Base-by-base conservation (phyloP, 2,329 filamentous ascomycete genomes). In the Ophiostoma novo-ulmi region DNA sequence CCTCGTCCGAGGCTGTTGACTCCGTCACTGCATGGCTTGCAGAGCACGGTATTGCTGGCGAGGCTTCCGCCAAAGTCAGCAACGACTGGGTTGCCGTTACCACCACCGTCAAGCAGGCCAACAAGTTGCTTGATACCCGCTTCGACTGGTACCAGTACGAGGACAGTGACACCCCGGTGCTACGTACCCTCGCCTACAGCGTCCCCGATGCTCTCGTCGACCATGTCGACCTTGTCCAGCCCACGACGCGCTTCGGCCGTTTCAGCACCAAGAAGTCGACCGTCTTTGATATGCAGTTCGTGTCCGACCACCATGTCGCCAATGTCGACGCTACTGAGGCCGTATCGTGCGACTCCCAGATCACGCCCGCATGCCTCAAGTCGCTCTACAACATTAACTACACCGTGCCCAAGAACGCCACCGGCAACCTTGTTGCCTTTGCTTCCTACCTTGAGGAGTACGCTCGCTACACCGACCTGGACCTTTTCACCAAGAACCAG, bases 61-160 rank as follows among this genome's bases (percentile, higher is more conserved):
- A n/a, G 20, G 26, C 22, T 5, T 58, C 52, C 8, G 63, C 63
- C 3, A 78, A 80, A 3, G 81, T 88, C 20, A 79, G 85, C 67
- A 80, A 85, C 71, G 84, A 89, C 76, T 90, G 88, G 88, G 81
- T 91, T 75, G 85, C 83, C 73, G 87, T 91, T 75, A 79, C 80
- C 67, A 82, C 83, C 3, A 82, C 82, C 1, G 82, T 86, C 3
- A 77, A 78, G 55, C 80, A 82, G 63, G 87, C 88, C 5, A 84
- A 88, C 71, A 76, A 78, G 14, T 81, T 91, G 76, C 79, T 90
- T 73, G 80, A 83, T 72, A 86, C 88, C 4, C 79, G 80, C 7
- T 90, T 90, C 77, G 82, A 81, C 71, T 82, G 83, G 73, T 90
- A 86, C 75, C 80, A 83, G 72, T 82, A 85, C 74, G 75, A 79